Percentiles rank a stretch among this genome's conserved stretches.
These are phyloP conservation scores for Rachicladosporium sp. DNA, from an alignment of 2,329 filamentous ascomycete species.

Conservation along the genomic window DNA sequence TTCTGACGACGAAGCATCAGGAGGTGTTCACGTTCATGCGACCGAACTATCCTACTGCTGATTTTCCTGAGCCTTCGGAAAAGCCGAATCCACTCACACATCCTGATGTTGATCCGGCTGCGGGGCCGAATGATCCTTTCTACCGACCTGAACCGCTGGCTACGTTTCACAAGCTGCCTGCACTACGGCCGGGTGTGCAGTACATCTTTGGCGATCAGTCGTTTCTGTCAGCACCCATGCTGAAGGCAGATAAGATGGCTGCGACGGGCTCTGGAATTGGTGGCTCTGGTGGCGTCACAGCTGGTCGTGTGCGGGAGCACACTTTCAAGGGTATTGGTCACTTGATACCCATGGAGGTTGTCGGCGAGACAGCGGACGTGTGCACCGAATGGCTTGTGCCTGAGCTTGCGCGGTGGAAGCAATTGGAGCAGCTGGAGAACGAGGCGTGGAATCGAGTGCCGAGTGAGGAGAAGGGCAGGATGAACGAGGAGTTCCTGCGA, in stretches of 20 bases:
- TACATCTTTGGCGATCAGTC: conserved; percentile 57
- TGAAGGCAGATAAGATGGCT: conserved; percentile 47
- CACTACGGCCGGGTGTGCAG: conserved; percentile 52
- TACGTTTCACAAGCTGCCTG: conserved; percentile 45
- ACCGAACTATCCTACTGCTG: conserved; percentile 35
- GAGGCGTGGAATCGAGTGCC: conserved; percentile 17
- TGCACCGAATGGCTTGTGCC: conserved; percentile 24
- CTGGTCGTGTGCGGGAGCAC: conserved; percentile 55
- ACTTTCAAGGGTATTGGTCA: conserved; percentile 58
- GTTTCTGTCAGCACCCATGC: conserved; percentile 39
- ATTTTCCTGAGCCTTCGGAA: conserved; percentile 17
- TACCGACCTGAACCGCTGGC: conserved; percentile 53
- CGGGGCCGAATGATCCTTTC: conserved; percentile 38
- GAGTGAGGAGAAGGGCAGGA: conserved; percentile 14
- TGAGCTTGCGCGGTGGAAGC: conserved; percentile 24
- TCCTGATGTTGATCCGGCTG: conserved; percentile 27
- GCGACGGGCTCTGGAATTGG: conserved; percentile 54
- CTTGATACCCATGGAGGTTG: conserved; percentile 71
- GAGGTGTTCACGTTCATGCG: conserved; percentile 71
- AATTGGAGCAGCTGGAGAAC: conserved; percentile 15
- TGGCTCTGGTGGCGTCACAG: conserved; percentile 52
- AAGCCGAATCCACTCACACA: conserved; percentile 29
- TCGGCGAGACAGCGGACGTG: conserved; percentile 50
- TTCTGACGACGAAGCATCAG: conserved; percentile 75
- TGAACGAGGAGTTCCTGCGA: conserved; percentile 18